Evolutionary conservation across 495 filamentous ascomycete species (phyloP), one percentile per base, ranked within the genome.

Genomic region (Coniosporium apollinis): DNA sequence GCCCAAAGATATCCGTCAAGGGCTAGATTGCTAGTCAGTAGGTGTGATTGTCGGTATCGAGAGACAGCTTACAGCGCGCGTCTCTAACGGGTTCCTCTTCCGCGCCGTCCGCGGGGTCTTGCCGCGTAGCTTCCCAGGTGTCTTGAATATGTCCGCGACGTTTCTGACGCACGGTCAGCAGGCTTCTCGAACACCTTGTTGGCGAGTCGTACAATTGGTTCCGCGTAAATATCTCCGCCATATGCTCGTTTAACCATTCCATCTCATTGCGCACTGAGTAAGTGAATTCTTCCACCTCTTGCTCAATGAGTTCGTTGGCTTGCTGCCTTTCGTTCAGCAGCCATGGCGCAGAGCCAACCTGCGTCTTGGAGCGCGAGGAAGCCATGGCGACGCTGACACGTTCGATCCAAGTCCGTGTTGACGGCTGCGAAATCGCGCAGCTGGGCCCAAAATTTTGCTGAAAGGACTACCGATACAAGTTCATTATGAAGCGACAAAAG

Each of bases 111-210:
- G 70, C 24, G 89, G 87, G 5, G 89, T 94, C 61, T 91, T 94
- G 38, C 86, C 89, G 42, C 84, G 72, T 59, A 94, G 59, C 45
- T 91, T 94, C 16, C 85, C 87, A 2, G 89, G 89, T 3, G 89
- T 96, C 49, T 97, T 97, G 60, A 96, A 93, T 2, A 86, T 70
- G 43, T 96, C 91, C 19, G 82, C 67, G 36, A 96, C 75, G 53
- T 85, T 86, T 32, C 81, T 86, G 46, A 21, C 38, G 31, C 31
- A 30, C 2, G 35, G 48, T 72, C 47, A 73, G 65, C 41, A 44
- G n/a, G n/a, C n/a, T n/a, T n/a, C n/a, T n/a, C n/a, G n/a, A n/a
- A n/a, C n/a, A n/a, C n/a, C n/a, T n/a, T n/a, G 15, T 19, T 28
- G 0, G 21, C 5, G 8, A 11, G 5, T 9, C 76, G 47, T 59